Percentiles rank a stretch among this genome's conserved stretches.
phyloP scores from a whole-genome alignment of 345 rosid genomes.

The Trapa incisa region DNA sequence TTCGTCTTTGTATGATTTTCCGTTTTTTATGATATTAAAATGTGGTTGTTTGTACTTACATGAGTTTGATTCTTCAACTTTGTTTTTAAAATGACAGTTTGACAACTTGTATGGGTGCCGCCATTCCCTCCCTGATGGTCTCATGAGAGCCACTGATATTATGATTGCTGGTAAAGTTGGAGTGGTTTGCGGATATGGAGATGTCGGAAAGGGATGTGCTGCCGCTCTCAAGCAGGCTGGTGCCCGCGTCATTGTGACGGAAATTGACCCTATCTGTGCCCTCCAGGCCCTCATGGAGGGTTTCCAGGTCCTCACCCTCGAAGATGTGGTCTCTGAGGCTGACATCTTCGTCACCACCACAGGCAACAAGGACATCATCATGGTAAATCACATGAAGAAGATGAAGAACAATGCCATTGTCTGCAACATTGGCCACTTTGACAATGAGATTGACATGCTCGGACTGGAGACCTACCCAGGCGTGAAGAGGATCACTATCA shows the following conservation, averaged over 20 bases:
- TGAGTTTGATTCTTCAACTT: neutral
- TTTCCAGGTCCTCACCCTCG: constrained; percentile 24
- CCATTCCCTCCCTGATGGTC: too few species aligned
- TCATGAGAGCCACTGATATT: too few species aligned
- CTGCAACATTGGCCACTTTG: constrained; percentile 19
- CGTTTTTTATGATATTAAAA: too few species aligned
- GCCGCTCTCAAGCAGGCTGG: too few species aligned
- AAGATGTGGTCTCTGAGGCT: constrained; percentile 25
- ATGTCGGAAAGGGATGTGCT: neutral
- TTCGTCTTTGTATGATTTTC: too few species aligned
- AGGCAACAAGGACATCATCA: constrained; percentile 29
- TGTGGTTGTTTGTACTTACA: too few species aligned
- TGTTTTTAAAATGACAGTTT: neutral
- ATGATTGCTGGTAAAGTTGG: too few species aligned
- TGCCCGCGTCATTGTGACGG: constrained; percentile 14
- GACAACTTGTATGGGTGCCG: constrained; percentile 36
- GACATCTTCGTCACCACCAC: constrained; percentile 37
- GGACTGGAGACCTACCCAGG: neutral
- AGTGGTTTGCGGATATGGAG: neutral
- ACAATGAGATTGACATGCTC: constrained; percentile 2
- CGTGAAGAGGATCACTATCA: constrained; percentile 4
- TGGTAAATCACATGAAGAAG: constrained; percentile 12
- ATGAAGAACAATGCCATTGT: constrained; percentile 40
- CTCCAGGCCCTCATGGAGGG: constrained; percentile 36
- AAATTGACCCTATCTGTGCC: constrained; percentile 35